These are phyloP conservation scores for Trichoderma sp. DNA, from an alignment of 2,329 filamentous ascomycete species.

Conservation along the genomic window DNA sequence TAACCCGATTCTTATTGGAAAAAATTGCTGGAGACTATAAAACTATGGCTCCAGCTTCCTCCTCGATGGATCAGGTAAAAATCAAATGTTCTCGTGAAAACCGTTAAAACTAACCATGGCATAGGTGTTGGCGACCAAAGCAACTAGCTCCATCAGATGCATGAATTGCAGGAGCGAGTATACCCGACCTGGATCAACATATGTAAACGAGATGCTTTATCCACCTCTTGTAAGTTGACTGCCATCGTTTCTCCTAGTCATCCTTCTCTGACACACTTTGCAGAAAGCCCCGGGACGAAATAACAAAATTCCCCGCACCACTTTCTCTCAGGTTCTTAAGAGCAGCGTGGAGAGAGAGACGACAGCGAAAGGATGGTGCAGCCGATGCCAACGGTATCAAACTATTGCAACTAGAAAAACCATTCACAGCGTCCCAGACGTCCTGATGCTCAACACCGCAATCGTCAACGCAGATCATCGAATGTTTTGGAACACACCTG, in stretches of 20 bases:
- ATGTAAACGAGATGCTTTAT: slow-evolving; percentile 85
- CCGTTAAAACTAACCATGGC: no score
- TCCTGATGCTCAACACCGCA: slow-evolving; percentile 87
- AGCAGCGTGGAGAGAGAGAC: slow-evolving; percentile 87
- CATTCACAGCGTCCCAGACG: slow-evolving; percentile 76
- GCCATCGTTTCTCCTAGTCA: no score
- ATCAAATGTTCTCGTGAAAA: background rate
- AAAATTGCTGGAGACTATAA: slow-evolving; percentile 77
- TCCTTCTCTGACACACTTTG: background rate
- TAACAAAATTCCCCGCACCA: slow-evolving; percentile 56
- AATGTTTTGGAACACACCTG: slow-evolving; percentile 82
- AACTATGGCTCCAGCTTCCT: slow-evolving; percentile 62
- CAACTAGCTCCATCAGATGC: slow-evolving; percentile 75
- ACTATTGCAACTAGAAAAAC: slow-evolving; percentile 82
- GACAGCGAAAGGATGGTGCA: slow-evolving; percentile 90
- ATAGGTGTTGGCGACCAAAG: slow-evolving; percentile 64
- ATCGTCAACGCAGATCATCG: slow-evolving; percentile 71
- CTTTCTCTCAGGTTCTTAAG: slow-evolving; percentile 91
- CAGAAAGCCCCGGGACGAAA: slow-evolving; percentile 53
- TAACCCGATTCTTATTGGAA: slow-evolving; percentile 83
- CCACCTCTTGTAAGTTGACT: slow-evolving; percentile 48
- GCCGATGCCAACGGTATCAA: slow-evolving; percentile 86
- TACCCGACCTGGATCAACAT: slow-evolving; percentile 73
- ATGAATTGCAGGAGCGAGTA: slow-evolving; percentile 87
- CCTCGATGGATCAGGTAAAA: slow-evolving; percentile 69